Base-by-base conservation (phyloP, 2,329 filamentous ascomycete species). In the Cladobotryum mycophilum region DNA sequence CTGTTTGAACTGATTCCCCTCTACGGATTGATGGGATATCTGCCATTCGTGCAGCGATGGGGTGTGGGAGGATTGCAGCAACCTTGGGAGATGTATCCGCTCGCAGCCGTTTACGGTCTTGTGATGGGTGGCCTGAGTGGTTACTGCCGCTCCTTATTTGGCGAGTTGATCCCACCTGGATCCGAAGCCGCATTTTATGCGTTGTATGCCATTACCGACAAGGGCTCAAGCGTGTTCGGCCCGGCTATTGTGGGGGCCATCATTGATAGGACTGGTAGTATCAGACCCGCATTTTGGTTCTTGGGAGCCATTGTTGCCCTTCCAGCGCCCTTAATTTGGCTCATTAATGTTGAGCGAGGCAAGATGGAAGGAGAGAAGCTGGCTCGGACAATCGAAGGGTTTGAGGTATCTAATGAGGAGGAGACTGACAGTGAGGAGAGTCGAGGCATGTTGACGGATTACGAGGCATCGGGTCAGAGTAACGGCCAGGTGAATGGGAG, bases 151-250 rank as follows among this genome's bases (percentile, higher is more conserved):
- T 91, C 88, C 54, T 76, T 99, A 4, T 99, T 89, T 64, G 91
- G 90, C 37, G 91, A 97, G 67, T 77, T 99, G 51, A 95, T 99
- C 49, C 93, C 93, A 1, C 89, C 89, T 0, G 93, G 93, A 4
- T 95, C 87, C 30, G 93, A 99, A 69, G 91, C 93, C 0, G 91
- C 92, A 0, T 99, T 99, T 64, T 99, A 95, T 65, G 91, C 92
- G 0, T 76, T 99, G 2, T 99, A 97, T 64, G 93, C 93, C 35
- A 96, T 97, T 56, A 97, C 93, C 2, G 93, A 99, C 67, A 99
- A 99, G 68, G 91, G 92, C 1, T 93, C 88, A 18, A 95, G 88
- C 64, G 77, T 97, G 2, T 96, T 99, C 67, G 93, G 93, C 0
- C 93, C 93, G 0, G 87, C 89, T 0, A 92, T 99, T 64, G 93